phyloP scores from a whole-genome alignment of 148 eudicot species.

The Pouteria glomerata region DNA sequence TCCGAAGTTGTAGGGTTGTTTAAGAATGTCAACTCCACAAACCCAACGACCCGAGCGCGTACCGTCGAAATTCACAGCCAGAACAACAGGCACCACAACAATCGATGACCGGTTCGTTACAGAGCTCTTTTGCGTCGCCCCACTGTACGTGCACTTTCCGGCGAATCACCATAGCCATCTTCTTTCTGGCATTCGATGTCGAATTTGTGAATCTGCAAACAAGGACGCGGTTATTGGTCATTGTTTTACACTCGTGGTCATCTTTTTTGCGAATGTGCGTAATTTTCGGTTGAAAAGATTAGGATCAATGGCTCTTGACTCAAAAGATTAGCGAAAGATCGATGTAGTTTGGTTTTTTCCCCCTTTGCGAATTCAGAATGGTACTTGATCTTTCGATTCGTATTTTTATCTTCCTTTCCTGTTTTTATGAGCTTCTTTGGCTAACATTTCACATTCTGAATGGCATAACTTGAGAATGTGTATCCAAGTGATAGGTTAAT shows the following conservation, averaged over 20 bases:
- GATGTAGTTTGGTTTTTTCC: background rate
- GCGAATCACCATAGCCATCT: background rate
- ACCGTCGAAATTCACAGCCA: background rate
- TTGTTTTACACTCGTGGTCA: background rate
- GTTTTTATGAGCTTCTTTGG: background rate
- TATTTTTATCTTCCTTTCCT: background rate
- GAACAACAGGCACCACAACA: background rate
- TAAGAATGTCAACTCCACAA: constrained; percentile 7
- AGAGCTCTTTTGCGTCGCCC: background rate
- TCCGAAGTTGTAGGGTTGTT: constrained; percentile 27
- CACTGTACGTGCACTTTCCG: constrained; percentile 5
- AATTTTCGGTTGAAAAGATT: background rate
- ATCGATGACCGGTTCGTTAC: background rate
- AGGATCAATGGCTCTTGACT: background rate
- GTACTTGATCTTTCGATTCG: background rate
- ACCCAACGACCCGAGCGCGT: background rate
- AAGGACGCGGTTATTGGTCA: background rate
- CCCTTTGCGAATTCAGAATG: background rate
- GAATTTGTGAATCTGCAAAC: background rate
- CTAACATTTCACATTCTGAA: background rate
- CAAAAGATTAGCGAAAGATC: background rate
- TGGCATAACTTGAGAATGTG: background rate
- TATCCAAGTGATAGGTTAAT: background rate
- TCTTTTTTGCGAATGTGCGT: background rate
- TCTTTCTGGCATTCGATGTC: background rate